phyloP scores from a whole-genome alignment of 129 eudicot genomes.

The Artemisia tridentata region DNA sequence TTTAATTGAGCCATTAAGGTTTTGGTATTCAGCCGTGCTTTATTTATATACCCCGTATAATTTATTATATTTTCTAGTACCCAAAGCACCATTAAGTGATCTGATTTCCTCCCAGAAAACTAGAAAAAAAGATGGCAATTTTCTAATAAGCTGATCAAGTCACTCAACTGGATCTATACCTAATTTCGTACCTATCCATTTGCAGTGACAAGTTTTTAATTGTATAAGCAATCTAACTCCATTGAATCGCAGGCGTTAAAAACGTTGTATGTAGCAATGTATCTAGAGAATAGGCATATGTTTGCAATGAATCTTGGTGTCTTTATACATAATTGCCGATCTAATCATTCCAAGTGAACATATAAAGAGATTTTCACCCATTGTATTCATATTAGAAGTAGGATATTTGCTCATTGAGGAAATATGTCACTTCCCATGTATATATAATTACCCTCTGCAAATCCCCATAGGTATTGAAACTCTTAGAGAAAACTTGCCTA shows the following conservation, averaged over 20 bases:
- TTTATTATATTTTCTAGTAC: neutral
- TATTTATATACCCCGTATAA: neutral
- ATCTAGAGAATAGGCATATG: neutral
- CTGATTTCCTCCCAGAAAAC: neutral
- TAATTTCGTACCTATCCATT: neutral
- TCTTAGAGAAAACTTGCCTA: too few relatives aligned
- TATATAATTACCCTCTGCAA: too few relatives aligned
- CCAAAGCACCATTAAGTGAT: constrained; percentile 1
- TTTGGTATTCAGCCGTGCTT: neutral
- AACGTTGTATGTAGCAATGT: neutral
- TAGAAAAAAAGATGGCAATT: neutral
- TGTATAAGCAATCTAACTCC: neutral
- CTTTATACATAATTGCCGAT: too few relatives aligned
- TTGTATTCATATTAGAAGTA: too few relatives aligned
- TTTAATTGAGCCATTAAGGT: constrained; percentile 3
- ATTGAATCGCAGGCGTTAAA: neutral
- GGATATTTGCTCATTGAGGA: too few relatives aligned
- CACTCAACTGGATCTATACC: neutral
- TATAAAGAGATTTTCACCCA: too few relatives aligned
- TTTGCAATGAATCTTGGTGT: neutral
- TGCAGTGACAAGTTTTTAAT: neutral
- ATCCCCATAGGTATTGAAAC: too few relatives aligned
- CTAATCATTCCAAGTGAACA: too few relatives aligned
- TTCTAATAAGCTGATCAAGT: neutral
- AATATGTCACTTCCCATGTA: too few relatives aligned